Base-by-base conservation (phyloP, 2,329 filamentous ascomycete genomes). In the Penicillium sp. region DNA sequence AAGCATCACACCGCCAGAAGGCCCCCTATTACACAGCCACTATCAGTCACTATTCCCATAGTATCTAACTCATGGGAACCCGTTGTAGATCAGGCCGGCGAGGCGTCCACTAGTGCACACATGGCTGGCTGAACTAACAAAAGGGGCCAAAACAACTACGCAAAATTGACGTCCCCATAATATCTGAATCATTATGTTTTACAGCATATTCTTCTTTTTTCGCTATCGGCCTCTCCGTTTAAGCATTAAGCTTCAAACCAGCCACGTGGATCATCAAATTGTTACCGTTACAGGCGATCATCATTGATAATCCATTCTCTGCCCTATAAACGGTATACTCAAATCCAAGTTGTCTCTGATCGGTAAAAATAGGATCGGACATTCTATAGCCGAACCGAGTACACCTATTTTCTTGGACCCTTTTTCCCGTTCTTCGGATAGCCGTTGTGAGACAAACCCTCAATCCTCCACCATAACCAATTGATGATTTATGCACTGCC, bases 221-320 rank as follows among this genome's bases (percentile, higher is more conserved):
- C 9, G 10, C n/a, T 14, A 31, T 29, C 26, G 27, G 45, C 10
- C 21, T 29, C 45, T 21, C 14, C n/a, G 16, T 13, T 29, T 47
- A 27, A 47, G n/a, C 45, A 47, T 47, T 23, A 23, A 42, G 39
- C 19, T 42, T 42, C 37, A 23, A 10, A 9, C 9, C 10, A 23
- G 19, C 37, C 39, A 42, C 39, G 19, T 35, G 29, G 47, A 10
- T 2, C 26, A 33, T 49, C 33, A 16, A 16, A 55, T 43, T 57
- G 54, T 45, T 39, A 62, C 60, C 51, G 60, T 62, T 53, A 23
- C 54, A 62, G 54, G 31, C 35, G 52, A 55, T 57, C 49, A 55
- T 57, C 49, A 27, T 21, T 19, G 50, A 43, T 16, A 25, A 25
- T 21, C 39, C 47, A 29, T 29, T 39, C 8, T 14, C 19, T 21